A percentile compares a stretch with the other conserved stretches of the same genome.
phyloP scores from a whole-genome alignment of 2,329 filamentous ascomycete genomes.

The Emericellopsis atlantica region DNA sequence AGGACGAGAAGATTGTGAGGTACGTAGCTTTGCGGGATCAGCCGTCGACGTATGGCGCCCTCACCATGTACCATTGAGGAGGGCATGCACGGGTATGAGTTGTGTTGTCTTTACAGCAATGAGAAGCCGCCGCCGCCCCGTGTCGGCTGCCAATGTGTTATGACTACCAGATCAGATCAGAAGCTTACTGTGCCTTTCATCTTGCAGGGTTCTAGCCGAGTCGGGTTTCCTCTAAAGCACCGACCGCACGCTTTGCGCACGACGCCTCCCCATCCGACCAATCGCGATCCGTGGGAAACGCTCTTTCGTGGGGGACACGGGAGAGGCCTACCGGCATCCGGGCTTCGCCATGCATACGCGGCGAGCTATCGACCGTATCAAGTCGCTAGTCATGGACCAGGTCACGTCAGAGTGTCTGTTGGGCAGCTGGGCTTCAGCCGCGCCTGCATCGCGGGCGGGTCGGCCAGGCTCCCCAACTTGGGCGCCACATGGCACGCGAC shows the following conservation, averaged over 20 bases:
- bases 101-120: background rate
- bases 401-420: no score
- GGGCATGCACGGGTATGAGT: background rate
- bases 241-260: background rate
- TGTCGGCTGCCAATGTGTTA: background rate
- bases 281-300: no score
- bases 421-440: no score
- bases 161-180: background rate
- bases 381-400: no score
- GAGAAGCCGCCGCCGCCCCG: no score
- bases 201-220: constrained; percentile 42
- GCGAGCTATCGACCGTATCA: no score
- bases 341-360: no score
- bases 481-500: no score
- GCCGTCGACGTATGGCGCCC: constrained; percentile 9
- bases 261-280: background rate
- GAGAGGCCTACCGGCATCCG: no score
- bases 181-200: constrained; percentile 2
- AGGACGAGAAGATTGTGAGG: constrained; percentile 99
- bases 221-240: constrained; percentile 43
- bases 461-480: no score
- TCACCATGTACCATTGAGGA: constrained; percentile 9
- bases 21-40: constrained; percentile 34
- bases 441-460: no score
- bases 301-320: no score